phyloP scores from a whole-genome alignment of 2,329 filamentous ascomycete genomes.

The Penicillium sp. region DNA sequence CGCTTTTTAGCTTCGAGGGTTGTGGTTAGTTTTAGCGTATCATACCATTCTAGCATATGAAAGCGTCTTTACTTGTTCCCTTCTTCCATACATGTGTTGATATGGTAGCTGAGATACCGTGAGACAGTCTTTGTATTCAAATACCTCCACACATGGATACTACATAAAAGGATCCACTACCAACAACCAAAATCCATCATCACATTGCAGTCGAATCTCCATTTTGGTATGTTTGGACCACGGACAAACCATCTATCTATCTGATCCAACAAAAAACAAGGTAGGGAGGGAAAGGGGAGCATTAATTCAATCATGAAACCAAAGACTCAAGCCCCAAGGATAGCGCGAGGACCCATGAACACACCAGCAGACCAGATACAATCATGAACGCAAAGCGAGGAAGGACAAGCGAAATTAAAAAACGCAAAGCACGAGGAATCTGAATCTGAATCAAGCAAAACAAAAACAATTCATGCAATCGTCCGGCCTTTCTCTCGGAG shows the following conservation, averaged over 20 bases:
- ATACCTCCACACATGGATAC: neutral
- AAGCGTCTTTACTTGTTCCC: neutral
- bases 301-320: neutral
- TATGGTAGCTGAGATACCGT: neutral
- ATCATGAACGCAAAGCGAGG: neutral
- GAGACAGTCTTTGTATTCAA: neutral
- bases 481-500: constrained; percentile 24
- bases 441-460: neutral
- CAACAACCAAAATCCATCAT: neutral
- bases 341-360: neutral
- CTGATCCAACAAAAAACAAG: constrained; percentile 5
- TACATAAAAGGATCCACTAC: neutral
- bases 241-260: constrained; percentile 15
- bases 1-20: neutral
- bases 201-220: constrained; percentile 1
- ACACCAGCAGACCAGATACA: neutral
- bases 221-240: constrained; percentile 4
- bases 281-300: neutral
- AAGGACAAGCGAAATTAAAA: neutral
- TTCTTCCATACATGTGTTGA: neutral
- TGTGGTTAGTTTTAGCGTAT: neutral
- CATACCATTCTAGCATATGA: neutral
- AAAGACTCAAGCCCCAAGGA: neutral
- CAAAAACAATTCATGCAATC: constrained; percentile 16
- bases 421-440: neutral